Base-by-base conservation (phyloP, 2,329 filamentous ascomycete genomes). In the Xylariaceae sp. region DNA sequence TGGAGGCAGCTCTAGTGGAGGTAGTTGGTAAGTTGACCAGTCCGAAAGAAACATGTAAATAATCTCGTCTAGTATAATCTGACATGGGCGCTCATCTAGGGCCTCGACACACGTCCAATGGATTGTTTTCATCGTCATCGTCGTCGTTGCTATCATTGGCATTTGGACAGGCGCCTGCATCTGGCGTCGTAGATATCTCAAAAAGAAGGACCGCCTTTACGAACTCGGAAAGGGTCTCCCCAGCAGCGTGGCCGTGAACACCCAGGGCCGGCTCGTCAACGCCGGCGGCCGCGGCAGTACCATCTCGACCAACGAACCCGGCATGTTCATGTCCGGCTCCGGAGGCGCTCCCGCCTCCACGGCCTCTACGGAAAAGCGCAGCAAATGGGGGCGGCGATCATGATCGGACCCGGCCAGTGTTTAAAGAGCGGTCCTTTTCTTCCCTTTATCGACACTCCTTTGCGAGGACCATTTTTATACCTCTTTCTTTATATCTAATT, bases 91-190 rank as follows among this genome's bases (percentile, higher is more conserved):
- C n/a, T n/a, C n/a, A n/a, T 17, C 19, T 50, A 88, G 86, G 85
- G 68, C 87, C 40, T 74, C 76, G 6, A 75, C 71, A 22, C 87
- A 92, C 65, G 88, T 80, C 72, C 76, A 82, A 70, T 95, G 88
- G 88, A 79, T 94, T 37, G 75, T 92, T 51, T 88, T 93, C 76
- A 74, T 93, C 42, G 82, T 89, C 53, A 71, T 92, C 50, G 74
- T 94, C 22, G 75, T 84, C 35, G 71, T 92, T 48, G 83, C 73
- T 42, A 86, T 94, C 50, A 68, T 75, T 12, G 72, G 73, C 46
- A 77, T 88, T 58, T 86, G 84, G 74, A 67, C 85, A 32, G 74
- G 79, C 16, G 85, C 83, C 32, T 80, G 83, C 59, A 78, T 85
- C 64, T 80, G 88, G 68, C 85, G 88, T 54, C 81, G 82, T 46